These are phyloP conservation scores for Pseudopyrenochaeta lycopersici DNA, from an alignment of 2,329 filamentous ascomycete species.

Conservation along the genomic window DNA sequence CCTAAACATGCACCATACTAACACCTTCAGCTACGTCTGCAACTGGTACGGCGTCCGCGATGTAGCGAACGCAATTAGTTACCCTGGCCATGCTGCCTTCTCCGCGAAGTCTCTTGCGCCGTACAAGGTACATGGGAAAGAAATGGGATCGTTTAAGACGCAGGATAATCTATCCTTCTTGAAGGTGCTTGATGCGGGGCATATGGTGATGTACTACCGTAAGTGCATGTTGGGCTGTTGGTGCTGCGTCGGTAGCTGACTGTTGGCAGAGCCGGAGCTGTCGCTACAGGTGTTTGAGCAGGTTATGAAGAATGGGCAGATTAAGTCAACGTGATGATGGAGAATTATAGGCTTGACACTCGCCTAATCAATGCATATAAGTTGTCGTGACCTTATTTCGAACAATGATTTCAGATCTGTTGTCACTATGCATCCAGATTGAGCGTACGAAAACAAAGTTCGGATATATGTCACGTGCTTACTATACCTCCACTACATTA, in stretches of 20 bases:
- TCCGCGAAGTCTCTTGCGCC: conserved; percentile 55
- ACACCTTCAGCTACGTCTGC: conserved; percentile 37
- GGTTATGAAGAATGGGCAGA: conserved; percentile 51
- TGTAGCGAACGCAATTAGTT: conserved; percentile 48
- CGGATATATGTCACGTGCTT: too few species aligned
- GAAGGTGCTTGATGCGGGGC: conserved; percentile 56
- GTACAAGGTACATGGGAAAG: conserved; percentile 51
- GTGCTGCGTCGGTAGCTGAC: background rate
- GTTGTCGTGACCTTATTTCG: too few species aligned
- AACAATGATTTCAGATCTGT: too few species aligned
- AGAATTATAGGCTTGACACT: background rate
- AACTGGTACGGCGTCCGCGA: conserved; percentile 53
- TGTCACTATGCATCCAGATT: too few species aligned
- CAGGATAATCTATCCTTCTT: conserved; percentile 69
- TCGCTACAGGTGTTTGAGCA: conserved; percentile 59
- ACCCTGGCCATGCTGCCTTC: conserved; percentile 50
- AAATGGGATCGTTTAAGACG: conserved; percentile 66
- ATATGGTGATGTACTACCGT: conserved; percentile 61
- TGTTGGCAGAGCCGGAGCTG: conserved; percentile 49
- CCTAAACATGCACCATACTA: background rate
- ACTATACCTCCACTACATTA: too few species aligned
- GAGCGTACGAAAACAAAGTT: too few species aligned
- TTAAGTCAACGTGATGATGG: conserved; percentile 45
- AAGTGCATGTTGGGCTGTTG: conserved; percentile 4
- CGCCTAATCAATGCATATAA: too few species aligned